These are phyloP conservation scores for Carex pumila DNA, from an alignment of 176 grass and related monocot species.

Conservation along the genomic window DNA sequence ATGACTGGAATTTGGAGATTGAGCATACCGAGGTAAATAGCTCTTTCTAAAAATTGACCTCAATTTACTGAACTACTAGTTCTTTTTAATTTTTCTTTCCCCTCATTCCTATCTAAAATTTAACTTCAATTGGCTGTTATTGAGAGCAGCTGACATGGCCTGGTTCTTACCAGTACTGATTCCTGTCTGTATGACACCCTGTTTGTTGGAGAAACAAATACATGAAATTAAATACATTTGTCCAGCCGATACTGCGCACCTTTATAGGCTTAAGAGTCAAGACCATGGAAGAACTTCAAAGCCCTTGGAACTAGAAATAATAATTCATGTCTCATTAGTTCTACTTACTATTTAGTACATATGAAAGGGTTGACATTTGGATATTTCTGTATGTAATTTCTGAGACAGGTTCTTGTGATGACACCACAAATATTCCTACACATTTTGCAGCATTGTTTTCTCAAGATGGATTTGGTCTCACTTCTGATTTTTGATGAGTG, in stretches of 20 bases:
- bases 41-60: background rate
- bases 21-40: conserved; percentile 44
- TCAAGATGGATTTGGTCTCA: conserved; percentile 64
- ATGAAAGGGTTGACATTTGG: conserved; percentile 9
- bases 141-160: background rate
- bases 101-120: background rate
- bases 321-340: background rate
- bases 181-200: background rate
- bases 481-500: conserved; percentile 94
- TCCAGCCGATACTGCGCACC: background rate
- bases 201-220: background rate
- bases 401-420: conserved; percentile 82
- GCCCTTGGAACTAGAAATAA: conserved; percentile 8
- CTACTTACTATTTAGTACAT: conserved; percentile 15
- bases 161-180: background rate
- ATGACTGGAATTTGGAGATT: conserved; percentile 65
- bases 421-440: conserved; percentile 81
- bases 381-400: conserved; percentile 21
- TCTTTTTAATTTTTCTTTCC: conserved; percentile 1
- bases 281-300: background rate
- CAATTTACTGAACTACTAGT: background rate
- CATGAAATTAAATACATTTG: conserved; percentile 5
- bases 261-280: background rate
- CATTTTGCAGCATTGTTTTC: conserved; percentile 81
- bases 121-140: background rate